A percentile compares a stretch with the other conserved stretches of the same genome.
These are phyloP conservation scores for Sarocladium brachiariae DNA, from an alignment of 2,329 filamentous ascomycete species.

Conservation along the genomic window DNA sequence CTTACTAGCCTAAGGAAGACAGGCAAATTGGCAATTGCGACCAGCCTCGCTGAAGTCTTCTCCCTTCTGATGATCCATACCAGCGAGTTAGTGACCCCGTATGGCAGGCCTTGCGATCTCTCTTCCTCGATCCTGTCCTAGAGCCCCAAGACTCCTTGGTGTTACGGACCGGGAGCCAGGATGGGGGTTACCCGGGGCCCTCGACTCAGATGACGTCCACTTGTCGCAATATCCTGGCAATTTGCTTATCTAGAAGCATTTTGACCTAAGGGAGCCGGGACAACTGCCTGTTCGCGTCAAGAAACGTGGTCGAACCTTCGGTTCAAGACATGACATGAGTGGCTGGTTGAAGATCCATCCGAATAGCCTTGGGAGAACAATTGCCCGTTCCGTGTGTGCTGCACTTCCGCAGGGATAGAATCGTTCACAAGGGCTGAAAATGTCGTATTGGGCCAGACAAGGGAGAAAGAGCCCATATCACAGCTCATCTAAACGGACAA, in stretches of 20 bases:
- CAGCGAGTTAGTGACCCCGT: neutral
- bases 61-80: constrained; percentile 6
- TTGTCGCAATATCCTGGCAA: neutral
- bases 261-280: neutral
- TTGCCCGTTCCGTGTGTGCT: neutral
- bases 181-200: neutral
- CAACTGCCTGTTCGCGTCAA: constrained; percentile 3
- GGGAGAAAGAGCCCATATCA: neutral
- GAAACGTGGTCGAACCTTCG: neutral
- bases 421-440: neutral
- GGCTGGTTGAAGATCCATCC: neutral
- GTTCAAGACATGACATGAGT: neutral
- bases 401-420: too few relatives aligned
- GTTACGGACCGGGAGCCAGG: neutral
- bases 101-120: neutral
- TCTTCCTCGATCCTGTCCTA: neutral
- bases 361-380: neutral
- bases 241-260: neutral
- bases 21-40: neutral
- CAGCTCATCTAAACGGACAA: constrained; percentile 1
- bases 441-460: neutral
- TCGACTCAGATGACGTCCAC: constrained; percentile 3
- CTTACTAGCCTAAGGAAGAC: neutral
- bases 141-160: neutral
- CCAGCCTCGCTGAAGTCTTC: neutral